phyloP scores from a whole-genome alignment of 305 asterid species.

The Stenogyne calaminthoides region DNA sequence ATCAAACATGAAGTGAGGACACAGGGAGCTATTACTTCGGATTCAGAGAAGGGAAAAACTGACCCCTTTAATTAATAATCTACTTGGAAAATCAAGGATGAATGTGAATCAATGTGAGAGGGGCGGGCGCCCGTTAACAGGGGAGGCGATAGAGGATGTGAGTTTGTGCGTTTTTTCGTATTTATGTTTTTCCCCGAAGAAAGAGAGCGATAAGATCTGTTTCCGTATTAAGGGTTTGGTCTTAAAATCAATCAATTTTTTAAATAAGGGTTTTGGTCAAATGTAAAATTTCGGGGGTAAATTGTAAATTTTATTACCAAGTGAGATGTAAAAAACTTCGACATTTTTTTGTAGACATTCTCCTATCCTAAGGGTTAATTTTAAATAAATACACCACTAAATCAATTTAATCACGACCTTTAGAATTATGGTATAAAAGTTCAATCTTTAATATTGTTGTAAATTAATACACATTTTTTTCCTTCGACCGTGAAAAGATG shows the following conservation, averaged over 20 bases:
- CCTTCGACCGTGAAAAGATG: too few species aligned
- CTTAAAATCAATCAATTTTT: not conserved
- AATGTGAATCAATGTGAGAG: conserved; percentile 20
- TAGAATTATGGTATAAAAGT: too few species aligned
- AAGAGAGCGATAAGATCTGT: conserved; percentile 32
- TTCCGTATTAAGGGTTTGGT: conserved; percentile 31
- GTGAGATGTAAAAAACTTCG: too few species aligned
- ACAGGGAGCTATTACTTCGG: conserved; percentile 13
- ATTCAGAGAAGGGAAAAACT: conserved; percentile 9
- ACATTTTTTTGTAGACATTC: too few species aligned
- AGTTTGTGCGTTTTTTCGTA: conserved; percentile 20
- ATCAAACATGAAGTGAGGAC: conserved; percentile 19
- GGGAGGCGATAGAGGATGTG: conserved; percentile 45
- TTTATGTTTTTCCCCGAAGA: conserved; percentile 6
- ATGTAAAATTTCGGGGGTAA: not conserved
- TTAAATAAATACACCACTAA: too few species aligned
- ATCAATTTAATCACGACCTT: too few species aligned
- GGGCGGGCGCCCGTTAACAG: conserved; percentile 44
- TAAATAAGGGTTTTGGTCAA: not conserved
- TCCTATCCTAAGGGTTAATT: too few species aligned
- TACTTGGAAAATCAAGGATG: not conserved
- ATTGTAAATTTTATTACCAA: too few species aligned
- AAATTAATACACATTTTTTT: too few species aligned
- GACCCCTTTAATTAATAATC: conserved; percentile 28
- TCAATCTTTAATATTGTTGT: too few species aligned